Percentiles rank a stretch among this genome's conserved stretches.
Evolutionary conservation across 169 alveolate genomes (phyloP).

Genomic region (Babesia divergens): DNA sequence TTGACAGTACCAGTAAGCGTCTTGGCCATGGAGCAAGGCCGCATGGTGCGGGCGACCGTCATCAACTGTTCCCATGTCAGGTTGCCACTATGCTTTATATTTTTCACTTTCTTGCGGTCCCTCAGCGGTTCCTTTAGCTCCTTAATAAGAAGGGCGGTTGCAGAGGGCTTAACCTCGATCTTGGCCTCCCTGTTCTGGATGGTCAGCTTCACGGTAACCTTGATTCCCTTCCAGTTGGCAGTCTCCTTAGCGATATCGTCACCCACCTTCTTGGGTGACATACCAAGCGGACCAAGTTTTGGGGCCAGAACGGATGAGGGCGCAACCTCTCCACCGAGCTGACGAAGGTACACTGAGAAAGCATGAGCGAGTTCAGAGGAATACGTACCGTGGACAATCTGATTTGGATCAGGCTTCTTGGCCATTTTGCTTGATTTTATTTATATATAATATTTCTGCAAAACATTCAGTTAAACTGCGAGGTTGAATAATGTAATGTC

Average conservation of each 20-base stretch:
- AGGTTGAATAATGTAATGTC: too few relatives aligned
- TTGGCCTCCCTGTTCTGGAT: conserved; percentile 88
- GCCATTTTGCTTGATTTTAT: conserved; percentile 60
- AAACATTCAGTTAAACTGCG: too few relatives aligned
- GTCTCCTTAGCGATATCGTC: conserved; percentile 97
- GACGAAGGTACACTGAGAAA: conserved; percentile 88
- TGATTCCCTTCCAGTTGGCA: conserved; percentile 93
- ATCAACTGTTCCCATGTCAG: conserved; percentile 88
- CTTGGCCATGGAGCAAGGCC: conserved; percentile 85
- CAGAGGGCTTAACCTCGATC: conserved; percentile 93
- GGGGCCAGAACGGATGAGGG: conserved; percentile 98
- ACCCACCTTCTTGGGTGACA: conserved; percentile 95
- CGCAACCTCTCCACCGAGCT: conserved; percentile 96
- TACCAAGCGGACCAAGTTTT: conserved; percentile 96
- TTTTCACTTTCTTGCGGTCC: conserved; percentile 93
- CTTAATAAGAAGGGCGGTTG: conserved; percentile 92
- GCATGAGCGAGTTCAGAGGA: neutral
- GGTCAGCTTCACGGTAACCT: conserved; percentile 90
- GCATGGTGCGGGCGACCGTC: conserved; percentile 91
- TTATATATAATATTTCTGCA: too few relatives aligned
- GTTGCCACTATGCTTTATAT: conserved; percentile 95
- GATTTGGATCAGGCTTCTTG: conserved; percentile 79
- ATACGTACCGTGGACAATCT: conserved; percentile 73
- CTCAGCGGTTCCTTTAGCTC: conserved; percentile 95
- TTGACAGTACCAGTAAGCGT: conserved; percentile 93